Evolutionary conservation across 768 basidiomycete species (phyloP).

Genomic region (Xerocomus brunneocitrinus): DNA sequence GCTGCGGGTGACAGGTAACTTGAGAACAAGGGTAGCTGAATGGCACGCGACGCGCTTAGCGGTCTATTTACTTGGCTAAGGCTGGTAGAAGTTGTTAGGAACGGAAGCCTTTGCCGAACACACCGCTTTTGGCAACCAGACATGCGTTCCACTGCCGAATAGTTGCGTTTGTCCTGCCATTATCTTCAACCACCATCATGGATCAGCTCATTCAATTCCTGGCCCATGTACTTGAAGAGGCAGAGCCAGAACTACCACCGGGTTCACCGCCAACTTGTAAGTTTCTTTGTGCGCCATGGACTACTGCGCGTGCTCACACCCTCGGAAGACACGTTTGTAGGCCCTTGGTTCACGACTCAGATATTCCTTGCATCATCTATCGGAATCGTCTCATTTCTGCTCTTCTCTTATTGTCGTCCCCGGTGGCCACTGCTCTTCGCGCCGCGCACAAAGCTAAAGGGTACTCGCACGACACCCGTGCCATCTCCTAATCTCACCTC

Average conservation of each 20-base stretch:
- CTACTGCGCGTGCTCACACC: slow-evolving; percentile 3
- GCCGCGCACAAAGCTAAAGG: slow-evolving; percentile 91
- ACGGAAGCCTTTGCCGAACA: slow-evolving; percentile 20
- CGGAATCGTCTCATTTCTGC: slow-evolving; percentile 73
- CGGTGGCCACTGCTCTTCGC: slow-evolving; percentile 89
- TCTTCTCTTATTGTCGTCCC: slow-evolving; percentile 86
- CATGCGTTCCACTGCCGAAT: slow-evolving; percentile 3
- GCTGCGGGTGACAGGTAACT: background rate
- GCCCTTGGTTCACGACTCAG: slow-evolving; percentile 96
- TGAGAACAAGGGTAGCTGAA: background rate
- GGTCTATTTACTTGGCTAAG: too few relatives aligned
- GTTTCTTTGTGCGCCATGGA: slow-evolving; percentile 20
- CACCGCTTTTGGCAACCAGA: slow-evolving; percentile 12
- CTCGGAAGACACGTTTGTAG: slow-evolving; percentile 68
- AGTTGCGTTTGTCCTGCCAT: background rate
- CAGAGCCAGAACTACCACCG: slow-evolving; percentile 47
- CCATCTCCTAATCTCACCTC: background rate
- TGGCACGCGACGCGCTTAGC: background rate
- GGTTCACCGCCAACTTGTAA: slow-evolving; percentile 62
- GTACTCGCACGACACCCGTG: slow-evolving; percentile 35
- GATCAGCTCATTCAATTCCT: slow-evolving; percentile 12
- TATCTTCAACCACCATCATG: slow-evolving; percentile 12
- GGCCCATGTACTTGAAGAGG: slow-evolving; percentile 24
- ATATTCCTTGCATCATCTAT: slow-evolving; percentile 71
- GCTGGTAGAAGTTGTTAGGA: slow-evolving; percentile 10